These are phyloP conservation scores for Exutisphaerella laricina DNA, from an alignment of 2,329 filamentous ascomycete genomes.

Conservation along the genomic window DNA sequence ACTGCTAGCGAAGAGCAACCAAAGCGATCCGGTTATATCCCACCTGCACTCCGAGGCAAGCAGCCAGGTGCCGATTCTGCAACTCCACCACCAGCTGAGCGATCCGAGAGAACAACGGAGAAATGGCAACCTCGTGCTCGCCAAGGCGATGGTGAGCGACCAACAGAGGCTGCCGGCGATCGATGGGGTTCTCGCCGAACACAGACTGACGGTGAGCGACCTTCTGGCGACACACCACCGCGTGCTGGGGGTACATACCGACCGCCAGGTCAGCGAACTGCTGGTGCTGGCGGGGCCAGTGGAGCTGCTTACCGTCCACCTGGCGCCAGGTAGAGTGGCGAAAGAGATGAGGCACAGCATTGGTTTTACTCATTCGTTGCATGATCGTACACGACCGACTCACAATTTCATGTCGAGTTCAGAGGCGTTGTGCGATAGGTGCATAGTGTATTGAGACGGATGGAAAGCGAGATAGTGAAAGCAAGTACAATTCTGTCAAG, in stretches of 20 bases:
- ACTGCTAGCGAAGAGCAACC: slow-evolving; percentile 24
- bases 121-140: slow-evolving; percentile 22
- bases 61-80: slow-evolving; percentile 28
- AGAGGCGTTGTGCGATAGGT: neutral
- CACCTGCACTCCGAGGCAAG: slow-evolving; percentile 40
- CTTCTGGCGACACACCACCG: slow-evolving; percentile 9
- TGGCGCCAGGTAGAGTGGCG: slow-evolving; percentile 16
- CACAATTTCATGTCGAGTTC: neutral
- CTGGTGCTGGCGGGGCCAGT: slow-evolving; percentile 17
- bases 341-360: neutral
- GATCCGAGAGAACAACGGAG: slow-evolving; percentile 18
- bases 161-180: slow-evolving; percentile 9
- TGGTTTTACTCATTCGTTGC: neutral
- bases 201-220: neutral
- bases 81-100: slow-evolving; percentile 23
- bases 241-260: slow-evolving; percentile 23
- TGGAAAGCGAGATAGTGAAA: neutral
- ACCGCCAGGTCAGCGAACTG: slow-evolving; percentile 21
- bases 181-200: slow-evolving; percentile 6
- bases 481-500: neutral
- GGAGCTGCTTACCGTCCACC: slow-evolving; percentile 27
- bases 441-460: neutral
- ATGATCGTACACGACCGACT: neutral
- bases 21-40: slow-evolving; percentile 42
- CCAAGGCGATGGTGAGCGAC: slow-evolving; percentile 21